Evolutionary conservation across 345 rosid species (phyloP).

Genomic region (Dipteronia dyeriana): DNA sequence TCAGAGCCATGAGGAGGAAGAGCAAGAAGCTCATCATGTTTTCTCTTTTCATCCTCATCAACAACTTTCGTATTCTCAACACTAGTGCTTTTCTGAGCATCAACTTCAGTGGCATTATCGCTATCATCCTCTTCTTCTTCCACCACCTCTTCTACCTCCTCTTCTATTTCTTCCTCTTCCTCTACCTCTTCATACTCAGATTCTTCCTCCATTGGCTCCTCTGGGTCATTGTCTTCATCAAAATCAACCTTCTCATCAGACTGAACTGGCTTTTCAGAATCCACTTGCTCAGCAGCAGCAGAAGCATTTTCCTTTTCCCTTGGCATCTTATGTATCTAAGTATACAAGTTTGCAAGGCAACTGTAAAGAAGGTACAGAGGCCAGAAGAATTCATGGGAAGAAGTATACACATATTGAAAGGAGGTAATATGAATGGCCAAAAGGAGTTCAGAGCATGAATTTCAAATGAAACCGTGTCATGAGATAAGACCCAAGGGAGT

Average conservation of each 20-base stretch:
- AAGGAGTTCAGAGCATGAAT: conserved; percentile 49
- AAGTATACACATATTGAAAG: conserved; percentile 55
- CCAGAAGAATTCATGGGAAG: conserved; percentile 76
- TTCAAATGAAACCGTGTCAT: conserved; percentile 40
- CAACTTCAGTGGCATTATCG: conserved; percentile 24
- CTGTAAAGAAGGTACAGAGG: conserved; percentile 67
- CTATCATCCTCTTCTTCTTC: conserved; percentile 35
- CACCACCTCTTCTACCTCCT: conserved; percentile 43
- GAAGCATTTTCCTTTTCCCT: conserved; percentile 46
- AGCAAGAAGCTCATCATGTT: conserved; percentile 57
- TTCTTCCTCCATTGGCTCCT: conserved; percentile 64
- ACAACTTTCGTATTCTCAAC: conserved; percentile 23
- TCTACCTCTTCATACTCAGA: conserved; percentile 62
- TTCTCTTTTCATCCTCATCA: conserved; percentile 51
- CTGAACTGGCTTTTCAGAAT: conserved; percentile 41
- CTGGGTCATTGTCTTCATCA: conserved; percentile 52
- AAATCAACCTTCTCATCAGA: conserved; percentile 52
- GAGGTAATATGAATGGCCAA: conserved; percentile 61
- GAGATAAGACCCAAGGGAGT: conserved; percentile 45
- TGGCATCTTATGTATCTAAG: conserved; percentile 64
- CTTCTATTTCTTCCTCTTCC: conserved; percentile 50
- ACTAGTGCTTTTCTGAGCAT: conserved; percentile 16
- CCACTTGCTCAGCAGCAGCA: conserved; percentile 40
- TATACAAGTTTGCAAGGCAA: conserved; percentile 53
- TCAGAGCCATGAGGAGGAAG: conserved; percentile 77